Base-by-base conservation (phyloP, 78 protist species). In the Diacronema lutheri region DNA sequence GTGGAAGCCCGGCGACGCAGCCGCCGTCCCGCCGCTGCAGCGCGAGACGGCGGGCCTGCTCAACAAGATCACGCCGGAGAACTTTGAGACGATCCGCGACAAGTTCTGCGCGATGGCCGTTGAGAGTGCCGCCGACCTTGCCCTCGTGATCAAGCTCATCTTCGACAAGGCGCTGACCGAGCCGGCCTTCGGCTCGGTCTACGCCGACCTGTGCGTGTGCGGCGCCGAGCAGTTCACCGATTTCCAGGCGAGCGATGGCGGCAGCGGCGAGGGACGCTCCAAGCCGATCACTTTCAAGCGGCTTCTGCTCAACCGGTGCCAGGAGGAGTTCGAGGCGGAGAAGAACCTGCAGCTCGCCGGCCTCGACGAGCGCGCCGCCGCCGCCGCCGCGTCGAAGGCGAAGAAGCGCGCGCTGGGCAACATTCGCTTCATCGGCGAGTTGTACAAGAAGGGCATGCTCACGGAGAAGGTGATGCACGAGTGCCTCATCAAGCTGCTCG, bases 401-500 rank as follows among this genome's bases (percentile, higher is more conserved):
- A 66, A 37, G 81, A 5, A 21, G 83, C 41, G 57, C 9, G 23
- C 50, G 81, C 74, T 89, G 19, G 92, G 92, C 25, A 84, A 85
- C 61, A 85, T 85, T 65, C 40, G 60, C 33, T 74, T 89, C 74
- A 89, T 89, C 38, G 92, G 89, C 77, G 92, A 89, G 86, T 84
- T 89, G 58, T 89, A 46, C 72, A 84, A 85, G 74, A 65, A 13
- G 69, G 16, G 44, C 58, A 82, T 89, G 80, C 55, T 89, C 33
- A 55, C 83, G 21, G 85, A 41, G 73, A 61, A 84, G 79, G 61
- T 89, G 33, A 84, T 89, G 69, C 89, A 89, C 85, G 74, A 50
- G 50, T 82, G 86, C 44, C 16, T 89, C 21, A n/a, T 35, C 44
- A 56, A 56, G 55, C 89, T 89, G 41, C 81, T 89, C 21, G 50